Evolutionary conservation across 495 filamentous ascomycete genomes (phyloP).

Genomic region (Penicillium canariense): DNA sequence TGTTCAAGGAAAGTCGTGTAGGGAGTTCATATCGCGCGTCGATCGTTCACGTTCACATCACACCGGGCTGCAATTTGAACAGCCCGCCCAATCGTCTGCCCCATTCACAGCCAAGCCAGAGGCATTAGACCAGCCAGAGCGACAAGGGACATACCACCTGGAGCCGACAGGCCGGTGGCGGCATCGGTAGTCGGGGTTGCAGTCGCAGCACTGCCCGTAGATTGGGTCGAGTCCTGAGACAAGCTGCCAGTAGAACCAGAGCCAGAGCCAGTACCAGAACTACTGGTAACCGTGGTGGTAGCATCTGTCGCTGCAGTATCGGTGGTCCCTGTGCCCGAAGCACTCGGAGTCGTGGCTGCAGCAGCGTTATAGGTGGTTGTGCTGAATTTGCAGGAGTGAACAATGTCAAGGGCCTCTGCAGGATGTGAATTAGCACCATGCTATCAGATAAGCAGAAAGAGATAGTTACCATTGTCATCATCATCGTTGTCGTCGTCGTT

Average conservation of each 20-base stretch:
- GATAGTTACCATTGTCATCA: constrained; percentile 19
- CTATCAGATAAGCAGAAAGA: neutral
- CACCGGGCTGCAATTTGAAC: neutral
- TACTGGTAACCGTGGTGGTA: neutral
- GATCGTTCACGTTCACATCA: neutral
- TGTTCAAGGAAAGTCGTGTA: neutral
- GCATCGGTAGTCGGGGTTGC: constrained; percentile 21
- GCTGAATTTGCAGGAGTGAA: constrained; percentile 30
- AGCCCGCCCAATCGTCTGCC: neutral
- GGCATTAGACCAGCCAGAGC: constrained; percentile 27
- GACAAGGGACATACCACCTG: constrained; percentile 12
- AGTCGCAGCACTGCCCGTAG: constrained; percentile 8
- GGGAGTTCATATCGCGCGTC: neutral
- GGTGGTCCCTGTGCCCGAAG: constrained; percentile 10
- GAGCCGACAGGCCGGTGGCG: constrained; percentile 13
- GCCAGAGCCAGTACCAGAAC: neutral
- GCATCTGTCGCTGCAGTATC: neutral
- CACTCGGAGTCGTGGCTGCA: constrained; percentile 16
- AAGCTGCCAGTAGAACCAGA: constrained; percentile 1
- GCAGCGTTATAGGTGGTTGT: constrained; percentile 32
- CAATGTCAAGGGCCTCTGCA: constrained; percentile 36
- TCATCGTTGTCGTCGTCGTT: constrained; percentile 16
- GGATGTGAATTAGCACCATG: neutral
- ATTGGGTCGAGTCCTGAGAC: constrained; percentile 4
- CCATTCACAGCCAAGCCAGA: constrained; percentile 27